Percentiles rank a stretch among this genome's conserved stretches.
These are phyloP conservation scores for Starmerella sp. DNA, from an alignment of 805 yeast species.

Conservation along the genomic window DNA sequence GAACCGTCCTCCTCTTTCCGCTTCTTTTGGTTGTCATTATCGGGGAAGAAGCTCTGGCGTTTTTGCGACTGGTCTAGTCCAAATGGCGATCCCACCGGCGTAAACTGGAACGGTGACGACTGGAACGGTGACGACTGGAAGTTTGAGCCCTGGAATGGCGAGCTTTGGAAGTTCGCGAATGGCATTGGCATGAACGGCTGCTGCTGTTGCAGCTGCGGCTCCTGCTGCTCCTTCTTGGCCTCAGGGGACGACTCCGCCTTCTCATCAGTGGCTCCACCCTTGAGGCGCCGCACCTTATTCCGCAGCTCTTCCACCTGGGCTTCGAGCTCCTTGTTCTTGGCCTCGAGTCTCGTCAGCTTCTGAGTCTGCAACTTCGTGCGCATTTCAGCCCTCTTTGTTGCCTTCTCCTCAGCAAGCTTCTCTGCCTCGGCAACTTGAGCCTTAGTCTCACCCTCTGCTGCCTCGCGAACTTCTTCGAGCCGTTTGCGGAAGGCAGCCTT, in stretches of 20 bases:
- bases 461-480: constrained; percentile 12
- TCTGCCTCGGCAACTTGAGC: constrained; percentile 12
- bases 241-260: background rate
- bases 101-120: background rate
- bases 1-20: background rate
- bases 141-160: background rate
- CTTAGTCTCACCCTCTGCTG: constrained; percentile 11
- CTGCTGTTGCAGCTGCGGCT: background rate
- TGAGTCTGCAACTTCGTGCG: constrained; percentile 38
- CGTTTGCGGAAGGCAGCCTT: constrained; percentile 15
- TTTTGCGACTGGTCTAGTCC: constrained; percentile 2
- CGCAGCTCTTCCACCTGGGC: constrained; percentile 10
- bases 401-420: constrained; percentile 10
- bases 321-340: constrained; percentile 26
- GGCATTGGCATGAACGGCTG: background rate
- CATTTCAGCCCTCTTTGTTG: constrained; percentile 18
- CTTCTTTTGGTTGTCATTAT: constrained; percentile 15
- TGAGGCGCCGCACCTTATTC: constrained; percentile 19
- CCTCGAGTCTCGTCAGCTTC: constrained; percentile 43
- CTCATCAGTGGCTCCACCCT: constrained; percentile 16
- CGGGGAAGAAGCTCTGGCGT: constrained; percentile 4
- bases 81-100: background rate
- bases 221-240: background rate
- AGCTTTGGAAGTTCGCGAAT: background rate
- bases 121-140: background rate